phyloP scores from a whole-genome alignment of 345 rosid species.

The Camelina laxa region DNA sequence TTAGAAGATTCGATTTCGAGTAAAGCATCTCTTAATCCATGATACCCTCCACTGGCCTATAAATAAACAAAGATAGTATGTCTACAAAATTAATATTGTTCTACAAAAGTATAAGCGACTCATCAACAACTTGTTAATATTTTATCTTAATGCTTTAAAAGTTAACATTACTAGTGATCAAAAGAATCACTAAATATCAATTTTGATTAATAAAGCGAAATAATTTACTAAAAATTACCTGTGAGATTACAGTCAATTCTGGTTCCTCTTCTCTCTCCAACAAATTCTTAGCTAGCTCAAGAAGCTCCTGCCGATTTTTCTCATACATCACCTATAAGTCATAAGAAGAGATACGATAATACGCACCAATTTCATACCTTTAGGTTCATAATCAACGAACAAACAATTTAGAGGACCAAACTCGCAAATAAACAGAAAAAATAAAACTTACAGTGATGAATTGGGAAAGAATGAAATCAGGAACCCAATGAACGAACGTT shows the following conservation, averaged over 20 bases:
- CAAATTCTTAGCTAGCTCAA: slow-evolving; percentile 61
- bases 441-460: slow-evolving; percentile 62
- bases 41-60: neutral
- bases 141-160: neutral
- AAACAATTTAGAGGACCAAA: neutral
- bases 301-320: slow-evolving; percentile 55
- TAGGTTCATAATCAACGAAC: neutral
- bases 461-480: slow-evolving; percentile 61
- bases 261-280: slow-evolving; percentile 47
- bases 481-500: slow-evolving; percentile 50
- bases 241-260: slow-evolving; percentile 51
- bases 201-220: neutral
- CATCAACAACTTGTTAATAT: slow-evolving; percentile 22
- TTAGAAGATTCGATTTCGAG: slow-evolving; percentile 11
- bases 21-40: slow-evolving; percentile 9
- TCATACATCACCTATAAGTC: slow-evolving; percentile 56
- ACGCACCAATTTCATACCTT: neutral
- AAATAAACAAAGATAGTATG: slow-evolving; percentile 19
- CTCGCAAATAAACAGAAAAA: neutral
- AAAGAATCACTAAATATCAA: neutral
- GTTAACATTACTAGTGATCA: neutral
- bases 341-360: neutral
- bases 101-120: neutral
- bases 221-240: slow-evolving; percentile 44
- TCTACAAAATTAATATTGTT: neutral